These are phyloP conservation scores for Geotrichum klebahnii DNA, from an alignment of 1,139 yeast genomes.

Conservation along the genomic window DNA sequence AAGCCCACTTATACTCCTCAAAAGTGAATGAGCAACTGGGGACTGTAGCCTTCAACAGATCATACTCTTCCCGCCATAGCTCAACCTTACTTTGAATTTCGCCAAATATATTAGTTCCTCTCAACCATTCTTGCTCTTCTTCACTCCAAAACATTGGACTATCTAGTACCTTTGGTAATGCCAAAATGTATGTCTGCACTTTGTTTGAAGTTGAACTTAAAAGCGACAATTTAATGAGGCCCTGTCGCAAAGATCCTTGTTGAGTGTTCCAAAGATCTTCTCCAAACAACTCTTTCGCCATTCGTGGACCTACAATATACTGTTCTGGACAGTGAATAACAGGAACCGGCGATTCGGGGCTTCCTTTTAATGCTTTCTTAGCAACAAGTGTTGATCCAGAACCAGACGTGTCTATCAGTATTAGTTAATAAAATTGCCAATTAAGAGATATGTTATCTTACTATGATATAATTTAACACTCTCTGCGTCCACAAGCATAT, in stretches of 20 bases:
- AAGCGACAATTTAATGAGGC: constrained; percentile 28
- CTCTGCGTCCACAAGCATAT: constrained; percentile 24
- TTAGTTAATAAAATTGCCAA: not conserved
- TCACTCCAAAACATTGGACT: constrained; percentile 29
- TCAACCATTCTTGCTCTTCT: constrained; percentile 47
- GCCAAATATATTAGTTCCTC: constrained; percentile 56
- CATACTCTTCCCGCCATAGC: constrained; percentile 37
- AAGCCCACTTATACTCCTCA: constrained; percentile 66
- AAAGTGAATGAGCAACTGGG: constrained; percentile 20
- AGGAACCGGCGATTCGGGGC: constrained; percentile 22
- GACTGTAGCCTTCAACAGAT: constrained; percentile 13
- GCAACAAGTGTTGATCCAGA: constrained; percentile 29
- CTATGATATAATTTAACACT: constrained; percentile 22
- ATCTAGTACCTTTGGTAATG: constrained; percentile 17
- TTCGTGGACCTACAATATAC: constrained; percentile 30
- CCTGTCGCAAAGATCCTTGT: constrained; percentile 19
- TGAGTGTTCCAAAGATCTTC: constrained; percentile 9
- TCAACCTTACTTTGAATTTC: constrained; percentile 33
- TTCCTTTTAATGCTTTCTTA: constrained; percentile 22
- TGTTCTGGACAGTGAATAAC: constrained; percentile 31
- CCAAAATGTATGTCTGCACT: constrained; percentile 8
- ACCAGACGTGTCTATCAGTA: not conserved
- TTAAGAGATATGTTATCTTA: not conserved
- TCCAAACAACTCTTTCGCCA: constrained; percentile 26
- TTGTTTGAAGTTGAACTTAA: constrained; percentile 22